Evolutionary conservation across 2,329 filamentous ascomycete species (phyloP).

Genomic region (Helotiales sp.): DNA sequence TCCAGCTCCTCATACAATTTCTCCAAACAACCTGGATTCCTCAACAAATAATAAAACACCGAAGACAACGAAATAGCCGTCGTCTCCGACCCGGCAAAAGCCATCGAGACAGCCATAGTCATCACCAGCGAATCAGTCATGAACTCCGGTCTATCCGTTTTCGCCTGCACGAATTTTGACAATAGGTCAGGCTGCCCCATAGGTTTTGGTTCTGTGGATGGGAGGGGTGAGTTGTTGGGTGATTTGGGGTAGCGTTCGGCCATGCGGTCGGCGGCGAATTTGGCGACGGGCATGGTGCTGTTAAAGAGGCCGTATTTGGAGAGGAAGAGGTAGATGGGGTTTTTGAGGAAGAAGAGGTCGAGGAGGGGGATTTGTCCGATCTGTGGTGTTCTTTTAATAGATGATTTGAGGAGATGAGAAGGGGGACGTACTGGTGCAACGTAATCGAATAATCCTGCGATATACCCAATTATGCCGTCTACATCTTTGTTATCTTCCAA

Average conservation of each 20-base stretch:
- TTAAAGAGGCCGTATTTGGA: slow-evolving; percentile 67
- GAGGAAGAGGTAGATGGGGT: slow-evolving; percentile 68
- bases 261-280: slow-evolving; percentile 69
- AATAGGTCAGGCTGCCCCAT: slow-evolving; percentile 58
- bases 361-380: slow-evolving; percentile 74
- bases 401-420: neutral
- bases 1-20: slow-evolving; percentile 65
- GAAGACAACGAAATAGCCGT: slow-evolving; percentile 72
- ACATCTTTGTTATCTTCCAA: slow-evolving; percentile 74
- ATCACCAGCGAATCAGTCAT: slow-evolving; percentile 71
- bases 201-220: slow-evolving; percentile 19
- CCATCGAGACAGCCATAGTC: slow-evolving; percentile 71
- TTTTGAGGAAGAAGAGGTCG: slow-evolving; percentile 71
- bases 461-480: slow-evolving; percentile 68
- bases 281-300: slow-evolving; percentile 69
- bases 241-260: slow-evolving; percentile 56
- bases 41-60: slow-evolving; percentile 74
- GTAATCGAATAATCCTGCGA: slow-evolving; percentile 66
- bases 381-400: slow-evolving; percentile 35
- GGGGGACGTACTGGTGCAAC: slow-evolving; percentile 60
- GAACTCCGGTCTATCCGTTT: slow-evolving; percentile 66
- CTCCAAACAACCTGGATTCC: slow-evolving; percentile 55
- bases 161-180: slow-evolving; percentile 70
- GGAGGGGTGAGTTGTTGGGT: slow-evolving; percentile 15
- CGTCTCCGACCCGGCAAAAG: slow-evolving; percentile 75